Evolutionary conservation across 129 eudicot genomes (phyloP), one percentile per base, ranked within the genome.

Genomic region (Flaveria robusta): DNA sequence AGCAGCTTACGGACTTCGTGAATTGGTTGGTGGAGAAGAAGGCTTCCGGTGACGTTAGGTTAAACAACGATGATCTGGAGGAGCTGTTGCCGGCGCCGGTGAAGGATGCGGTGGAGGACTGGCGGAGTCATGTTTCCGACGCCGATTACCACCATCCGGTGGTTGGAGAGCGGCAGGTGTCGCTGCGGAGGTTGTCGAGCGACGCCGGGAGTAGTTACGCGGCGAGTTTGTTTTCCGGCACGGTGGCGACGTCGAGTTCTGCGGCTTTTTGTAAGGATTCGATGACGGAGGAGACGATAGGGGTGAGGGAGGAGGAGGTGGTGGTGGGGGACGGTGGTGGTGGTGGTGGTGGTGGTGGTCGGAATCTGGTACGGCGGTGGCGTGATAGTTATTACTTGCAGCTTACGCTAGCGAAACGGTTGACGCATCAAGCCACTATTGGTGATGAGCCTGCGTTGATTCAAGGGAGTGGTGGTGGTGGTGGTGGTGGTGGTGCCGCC

Each of bases 311-410:
- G 66, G 84, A 72, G 62, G 83, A 71, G 75, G 68, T 47, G 64
- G 82, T 78, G 78, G 71, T 59, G 52, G 79, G 43, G 45, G 29
- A 49, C 27, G 67, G 15, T 41, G 70, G 43, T 47, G 80, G 60
- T 13, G 80, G 11, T 10, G 66, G n/a, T 2, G 72, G 51, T 69
- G 81, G 23, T 14, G 74, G 58, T 69, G 49, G 63, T 45, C 24
- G 16, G 76, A 74, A 76, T 79, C 51, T 76, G 84, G 88, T 82
- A 1, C 75, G 80, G 66, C 85, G 77, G 70, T 70, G 83, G 76
- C 83, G 84, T 60, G 98, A 93, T 45, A 83, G 96, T 59, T 93
- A 88, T 78, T 85, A 86, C 56, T 75, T 93, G 90, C 97, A 93
- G 63, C 85, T 90, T 27, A 76, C 82, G 64, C 82, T 93, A n/a